These are phyloP conservation scores for Diplodia corticola DNA, from an alignment of 2,329 filamentous ascomycete species.

Conservation along the genomic window DNA sequence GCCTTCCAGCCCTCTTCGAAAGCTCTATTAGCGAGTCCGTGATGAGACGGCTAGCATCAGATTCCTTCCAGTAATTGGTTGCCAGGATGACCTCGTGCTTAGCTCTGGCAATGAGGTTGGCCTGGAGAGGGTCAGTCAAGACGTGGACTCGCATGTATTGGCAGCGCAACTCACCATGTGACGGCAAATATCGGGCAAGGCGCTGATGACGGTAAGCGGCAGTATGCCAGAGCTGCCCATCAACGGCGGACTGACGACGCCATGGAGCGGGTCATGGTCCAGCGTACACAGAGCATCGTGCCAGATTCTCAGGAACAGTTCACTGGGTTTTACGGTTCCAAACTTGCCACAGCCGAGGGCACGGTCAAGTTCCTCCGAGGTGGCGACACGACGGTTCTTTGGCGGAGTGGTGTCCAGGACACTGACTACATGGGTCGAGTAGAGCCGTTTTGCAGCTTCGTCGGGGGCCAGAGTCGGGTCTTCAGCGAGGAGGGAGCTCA, in stretches of 20 bases:
- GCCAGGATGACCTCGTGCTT: constrained; percentile 71
- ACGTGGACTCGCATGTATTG: not conserved
- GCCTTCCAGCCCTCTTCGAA: constrained; percentile 61
- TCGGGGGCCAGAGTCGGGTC: constrained; percentile 53
- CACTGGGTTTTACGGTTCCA: constrained; percentile 62
- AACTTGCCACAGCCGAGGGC: constrained; percentile 67
- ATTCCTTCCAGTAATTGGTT: constrained; percentile 75
- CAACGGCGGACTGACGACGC: constrained; percentile 60
- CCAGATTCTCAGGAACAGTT: constrained; percentile 68
- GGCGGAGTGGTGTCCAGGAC: constrained; percentile 31
- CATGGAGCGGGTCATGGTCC: constrained; percentile 52
- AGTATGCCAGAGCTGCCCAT: constrained; percentile 63
- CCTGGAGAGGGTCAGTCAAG: constrained; percentile 32
- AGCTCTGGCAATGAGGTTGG: constrained; percentile 72
- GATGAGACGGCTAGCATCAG: constrained; percentile 66
- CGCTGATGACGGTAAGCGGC: constrained; percentile 68
- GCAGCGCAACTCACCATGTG: constrained; percentile 54
- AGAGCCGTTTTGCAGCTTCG: constrained; percentile 59
- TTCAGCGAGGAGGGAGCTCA: constrained; percentile 57
- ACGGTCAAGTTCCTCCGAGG: constrained; percentile 50
- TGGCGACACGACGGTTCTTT: constrained; percentile 25
- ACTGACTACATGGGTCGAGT: constrained; percentile 40
- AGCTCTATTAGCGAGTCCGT: constrained; percentile 70
- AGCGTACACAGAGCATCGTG: constrained; percentile 63
- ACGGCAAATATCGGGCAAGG: constrained; percentile 68